Base-by-base conservation (phyloP, 2,329 filamentous ascomycete species). In the Chaetomiaceae sp. region DNA sequence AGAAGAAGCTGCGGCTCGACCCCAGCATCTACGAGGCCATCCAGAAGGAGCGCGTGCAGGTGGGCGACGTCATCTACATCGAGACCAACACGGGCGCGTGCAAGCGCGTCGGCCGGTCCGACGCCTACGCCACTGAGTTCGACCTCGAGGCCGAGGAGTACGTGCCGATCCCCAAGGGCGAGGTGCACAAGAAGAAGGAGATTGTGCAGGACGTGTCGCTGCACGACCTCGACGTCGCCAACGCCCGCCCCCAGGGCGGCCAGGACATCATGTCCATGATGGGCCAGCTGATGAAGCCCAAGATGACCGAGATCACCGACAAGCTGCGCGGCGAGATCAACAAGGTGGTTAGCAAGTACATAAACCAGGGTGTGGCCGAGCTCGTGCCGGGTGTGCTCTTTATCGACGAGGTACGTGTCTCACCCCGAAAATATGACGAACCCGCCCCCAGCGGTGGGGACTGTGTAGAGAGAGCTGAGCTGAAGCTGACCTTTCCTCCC, bases 251-350 rank as follows among this genome's bases (percentile, higher is more conserved):
- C 4, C 89, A 97, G 72, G 93, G 93, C 43, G 93, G 93, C 36
- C 93, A 98, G 74, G 93, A 98, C 67, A 95, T 98, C 56, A 97
- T 98, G 90, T 96, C 90, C 73, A 97, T 98, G 93, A 97, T 98
- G 91, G 93, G 93, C 60, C 93, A 98, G 69, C 72, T 98, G 62
- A 96, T 97, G 89, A 97, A 97, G 78, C 93, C 93, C 52, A 94
- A 94, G 74, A 96, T 96, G 83, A 98, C 93, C 6, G 93, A 98
- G 67, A 97, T 98, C 62, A 98, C 93, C 24, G 93, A 98, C 69
- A 98, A 98, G 74, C 73, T 98, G 62, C 81, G 93, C 50, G 75
- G 80, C 46, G 93, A 98, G 72, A 97, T 98, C 73, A 96, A 98
- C 79, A 97, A 97, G 73, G 91, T 98, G 24, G 93, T 98, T 57